These are phyloP conservation scores for Prunella vulgaris DNA, from an alignment of 257 asterid genomes.

Conservation along the genomic window DNA sequence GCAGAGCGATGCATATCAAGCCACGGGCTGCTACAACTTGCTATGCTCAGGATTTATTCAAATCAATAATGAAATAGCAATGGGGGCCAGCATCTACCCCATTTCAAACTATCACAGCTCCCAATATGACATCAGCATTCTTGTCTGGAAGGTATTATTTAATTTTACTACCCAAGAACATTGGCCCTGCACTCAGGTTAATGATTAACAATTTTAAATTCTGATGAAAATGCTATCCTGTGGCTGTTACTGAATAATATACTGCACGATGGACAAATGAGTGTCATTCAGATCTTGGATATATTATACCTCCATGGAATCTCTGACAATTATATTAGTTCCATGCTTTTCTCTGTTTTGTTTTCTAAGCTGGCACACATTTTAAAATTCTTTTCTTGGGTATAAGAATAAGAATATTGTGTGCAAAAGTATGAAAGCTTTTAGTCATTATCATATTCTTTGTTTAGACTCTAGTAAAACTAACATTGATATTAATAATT, in stretches of 20 bases:
- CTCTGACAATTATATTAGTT: constrained; percentile 37
- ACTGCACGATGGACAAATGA: constrained; percentile 19
- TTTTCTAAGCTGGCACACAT: constrained; percentile 26
- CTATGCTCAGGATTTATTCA: constrained; percentile 83
- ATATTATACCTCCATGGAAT: constrained; percentile 37
- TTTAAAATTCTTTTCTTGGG: constrained; percentile 4
- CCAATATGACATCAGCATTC: constrained; percentile 78
- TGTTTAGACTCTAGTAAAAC: neutral
- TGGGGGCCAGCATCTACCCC: constrained; percentile 88
- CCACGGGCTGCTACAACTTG: constrained; percentile 88
- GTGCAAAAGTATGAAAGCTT: neutral
- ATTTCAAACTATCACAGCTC: constrained; percentile 47
- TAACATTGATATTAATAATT: too few relatives aligned
- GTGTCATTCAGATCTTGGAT: constrained; percentile 28
- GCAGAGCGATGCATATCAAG: constrained; percentile 84
- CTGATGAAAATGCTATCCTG: constrained; percentile 10
- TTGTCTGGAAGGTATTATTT: constrained; percentile 80
- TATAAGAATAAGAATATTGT: constrained; percentile 16
- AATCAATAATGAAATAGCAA: constrained; percentile 59
- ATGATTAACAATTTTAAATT: constrained; percentile 16
- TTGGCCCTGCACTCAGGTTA: constrained; percentile 17
- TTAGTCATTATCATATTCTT: neutral
- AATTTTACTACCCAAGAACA: constrained; percentile 8
- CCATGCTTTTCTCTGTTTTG: constrained; percentile 29
- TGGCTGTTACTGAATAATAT: constrained; percentile 29